Conservation (phyloP, 179 eudicot species). For the Dionaea muscipula region DNA sequence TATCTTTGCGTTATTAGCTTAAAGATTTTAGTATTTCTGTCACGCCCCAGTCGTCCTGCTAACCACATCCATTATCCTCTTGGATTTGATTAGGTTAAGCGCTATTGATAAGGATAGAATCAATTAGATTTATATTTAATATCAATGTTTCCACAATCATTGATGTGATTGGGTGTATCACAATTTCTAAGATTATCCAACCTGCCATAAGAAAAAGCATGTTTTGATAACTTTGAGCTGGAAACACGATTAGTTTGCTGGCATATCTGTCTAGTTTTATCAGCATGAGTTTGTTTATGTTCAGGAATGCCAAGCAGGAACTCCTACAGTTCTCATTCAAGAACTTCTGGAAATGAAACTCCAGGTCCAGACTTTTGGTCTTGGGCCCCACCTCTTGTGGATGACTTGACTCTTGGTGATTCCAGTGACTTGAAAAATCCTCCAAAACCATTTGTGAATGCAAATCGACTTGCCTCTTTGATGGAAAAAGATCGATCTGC, state of each 20-base stretch:
- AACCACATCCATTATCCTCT: no score
- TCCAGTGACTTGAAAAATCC: slow-evolving; percentile 18
- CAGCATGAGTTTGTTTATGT: slow-evolving; percentile 9
- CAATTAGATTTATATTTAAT: no score
- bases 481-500: slow-evolving; percentile 44
- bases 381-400: slow-evolving; percentile 60
- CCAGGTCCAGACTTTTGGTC: slow-evolving; percentile 92
- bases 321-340: slow-evolving; percentile 15
- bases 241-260: neutral
- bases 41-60: no score
- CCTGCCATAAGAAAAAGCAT: no score
- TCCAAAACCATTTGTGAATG: slow-evolving; percentile 18
- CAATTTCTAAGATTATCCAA: no score
- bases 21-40: no score
- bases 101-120: no score
- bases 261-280: slow-evolving; percentile 4
- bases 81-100: no score
- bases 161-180: no score
- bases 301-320: slow-evolving; percentile 27
- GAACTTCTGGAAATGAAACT: slow-evolving; percentile 22
- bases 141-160: no score
- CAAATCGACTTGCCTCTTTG: slow-evolving; percentile 20
- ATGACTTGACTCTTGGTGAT: slow-evolving; percentile 14
- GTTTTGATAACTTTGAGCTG: neutral
- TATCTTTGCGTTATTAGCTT: no score